Percentiles rank a stretch among this genome's conserved stretches.
Conservation (phyloP, 2,329 filamentous ascomycete species). For the Cephalotrichum gorgonifer region DNA sequence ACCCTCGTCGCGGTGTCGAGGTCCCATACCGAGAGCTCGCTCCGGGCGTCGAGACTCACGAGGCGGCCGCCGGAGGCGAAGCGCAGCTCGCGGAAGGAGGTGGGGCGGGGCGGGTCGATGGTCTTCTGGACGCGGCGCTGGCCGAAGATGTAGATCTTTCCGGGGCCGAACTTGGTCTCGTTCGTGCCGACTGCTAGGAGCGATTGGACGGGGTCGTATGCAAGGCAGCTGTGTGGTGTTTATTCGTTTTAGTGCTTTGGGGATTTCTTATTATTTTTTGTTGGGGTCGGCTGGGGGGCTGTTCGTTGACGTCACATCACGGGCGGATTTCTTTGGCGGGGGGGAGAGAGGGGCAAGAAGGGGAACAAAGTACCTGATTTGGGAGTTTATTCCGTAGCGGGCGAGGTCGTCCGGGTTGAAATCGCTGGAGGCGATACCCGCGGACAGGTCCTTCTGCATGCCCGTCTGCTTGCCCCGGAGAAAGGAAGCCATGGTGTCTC, state of each 20-base stretch:
- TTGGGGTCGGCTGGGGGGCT: too few species aligned
- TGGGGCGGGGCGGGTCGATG: conserved; percentile 58
- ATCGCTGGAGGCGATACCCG: conserved; percentile 63
- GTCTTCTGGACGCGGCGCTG: conserved; percentile 69
- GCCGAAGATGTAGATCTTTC: conserved; percentile 83
- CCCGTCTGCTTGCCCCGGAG: conserved; percentile 88
- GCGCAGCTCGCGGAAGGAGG: conserved; percentile 66
- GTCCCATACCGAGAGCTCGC: conserved; percentile 78
- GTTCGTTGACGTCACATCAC: conserved; percentile 4
- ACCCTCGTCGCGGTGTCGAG: conserved; percentile 58
- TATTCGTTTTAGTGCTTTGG: background rate
- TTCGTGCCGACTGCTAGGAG: conserved; percentile 86
- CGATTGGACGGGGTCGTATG: conserved; percentile 90
- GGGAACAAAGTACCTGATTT: conserved; percentile 42
- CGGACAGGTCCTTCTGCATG: conserved; percentile 82
- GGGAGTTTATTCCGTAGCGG: conserved; percentile 73
- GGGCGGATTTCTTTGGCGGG: background rate
- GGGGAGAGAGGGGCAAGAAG: background rate
- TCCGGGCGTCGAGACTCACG: conserved; percentile 73
- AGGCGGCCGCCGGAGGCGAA: conserved; percentile 85
- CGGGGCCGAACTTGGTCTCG: conserved; percentile 74
- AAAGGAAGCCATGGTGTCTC: conserved; percentile 64
- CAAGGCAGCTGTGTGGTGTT: conserved; percentile 52
- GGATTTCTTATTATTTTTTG: too few species aligned
- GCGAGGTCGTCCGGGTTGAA: conserved; percentile 78